Conservation (phyloP, 108 stramenopile species). For the Thalassiosira profunda region DNA sequence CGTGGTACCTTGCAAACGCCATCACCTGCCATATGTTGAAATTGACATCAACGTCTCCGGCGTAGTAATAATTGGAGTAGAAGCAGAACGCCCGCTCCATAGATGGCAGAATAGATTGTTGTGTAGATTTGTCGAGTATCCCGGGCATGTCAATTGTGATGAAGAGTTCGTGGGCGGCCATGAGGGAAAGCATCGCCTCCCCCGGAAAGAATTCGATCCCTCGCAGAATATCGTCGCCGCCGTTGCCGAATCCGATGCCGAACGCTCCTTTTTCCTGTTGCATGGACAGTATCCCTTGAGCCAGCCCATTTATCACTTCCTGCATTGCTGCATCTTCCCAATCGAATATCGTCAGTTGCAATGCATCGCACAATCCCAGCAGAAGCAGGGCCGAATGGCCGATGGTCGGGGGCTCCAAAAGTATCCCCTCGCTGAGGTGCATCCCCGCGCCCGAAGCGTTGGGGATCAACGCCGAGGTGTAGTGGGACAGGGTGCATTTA, state of each 20-base stretch:
- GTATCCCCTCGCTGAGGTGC: slow-evolving; percentile 4
- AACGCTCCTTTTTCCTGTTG: slow-evolving; percentile 53
- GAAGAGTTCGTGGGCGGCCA: slow-evolving; percentile 33
- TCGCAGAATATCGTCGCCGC: slow-evolving; percentile 10
- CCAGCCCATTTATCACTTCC: slow-evolving; percentile 24
- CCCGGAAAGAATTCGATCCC: slow-evolving; percentile 60
- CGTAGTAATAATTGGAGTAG: slow-evolving; percentile 41
- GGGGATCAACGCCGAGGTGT: slow-evolving; percentile 1
- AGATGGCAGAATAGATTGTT: slow-evolving; percentile 21
- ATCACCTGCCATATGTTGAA: slow-evolving; percentile 64
- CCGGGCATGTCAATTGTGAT: background rate
- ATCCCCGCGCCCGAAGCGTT: background rate
- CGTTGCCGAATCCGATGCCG: slow-evolving; percentile 5
- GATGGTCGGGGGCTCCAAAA: slow-evolving; percentile 49
- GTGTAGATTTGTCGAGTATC: background rate
- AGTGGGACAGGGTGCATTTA: slow-evolving; percentile 16
- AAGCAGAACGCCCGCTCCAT: slow-evolving; percentile 44
- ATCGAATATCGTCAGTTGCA: slow-evolving; percentile 5
- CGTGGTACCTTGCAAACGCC: slow-evolving; percentile 36
- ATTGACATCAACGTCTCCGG: slow-evolving; percentile 41
- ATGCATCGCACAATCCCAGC: slow-evolving; percentile 16
- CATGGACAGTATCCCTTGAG: slow-evolving; percentile 42
- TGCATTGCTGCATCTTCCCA: background rate
- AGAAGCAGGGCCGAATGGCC: slow-evolving; percentile 53
- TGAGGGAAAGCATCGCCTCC: slow-evolving; percentile 53